These are phyloP conservation scores for Geotrichum europaeum DNA, from an alignment of 1,139 yeast species.

Conservation along the genomic window DNA sequence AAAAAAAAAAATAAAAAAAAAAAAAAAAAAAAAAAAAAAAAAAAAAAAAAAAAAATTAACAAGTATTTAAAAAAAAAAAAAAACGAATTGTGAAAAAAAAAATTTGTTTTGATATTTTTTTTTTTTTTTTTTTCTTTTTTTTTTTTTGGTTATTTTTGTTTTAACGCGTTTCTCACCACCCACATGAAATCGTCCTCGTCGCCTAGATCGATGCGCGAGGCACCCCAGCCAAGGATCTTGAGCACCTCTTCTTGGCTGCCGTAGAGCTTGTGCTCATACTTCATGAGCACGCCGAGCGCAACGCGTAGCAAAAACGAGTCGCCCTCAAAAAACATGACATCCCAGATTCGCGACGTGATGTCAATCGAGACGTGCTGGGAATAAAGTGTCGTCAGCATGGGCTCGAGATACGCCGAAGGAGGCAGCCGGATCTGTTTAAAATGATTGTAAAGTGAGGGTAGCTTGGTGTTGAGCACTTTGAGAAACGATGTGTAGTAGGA, in stretches of 20 bases:
- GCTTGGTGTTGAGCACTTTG: slow-evolving; percentile 41
- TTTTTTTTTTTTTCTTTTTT: background rate
- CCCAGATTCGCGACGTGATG: slow-evolving; percentile 43
- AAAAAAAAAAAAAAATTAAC: slow-evolving; percentile 20
- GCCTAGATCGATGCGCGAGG: slow-evolving; percentile 8
- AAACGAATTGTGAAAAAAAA: too few species aligned
- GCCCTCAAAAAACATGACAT: slow-evolving; percentile 57
- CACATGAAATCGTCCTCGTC: slow-evolving; percentile 7
- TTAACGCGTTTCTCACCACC: slow-evolving; percentile 2
- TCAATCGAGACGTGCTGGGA: slow-evolving; percentile 36
- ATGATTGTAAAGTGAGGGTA: slow-evolving; percentile 46
- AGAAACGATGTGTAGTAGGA: slow-evolving; percentile 42
- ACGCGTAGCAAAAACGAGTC: slow-evolving; percentile 46
- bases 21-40: slow-evolving; percentile 28
- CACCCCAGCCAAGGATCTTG: slow-evolving; percentile 32
- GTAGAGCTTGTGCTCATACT: slow-evolving; percentile 48
- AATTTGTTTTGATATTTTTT: background rate
- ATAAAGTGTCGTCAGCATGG: slow-evolving; percentile 37
- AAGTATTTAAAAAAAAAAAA: slow-evolving; percentile 24
- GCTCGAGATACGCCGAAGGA: slow-evolving; percentile 36
- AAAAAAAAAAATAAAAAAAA: too few species aligned
- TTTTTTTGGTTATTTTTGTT: background rate
- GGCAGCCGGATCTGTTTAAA: slow-evolving; percentile 40
- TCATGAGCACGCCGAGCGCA: slow-evolving; percentile 44
- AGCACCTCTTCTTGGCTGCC: slow-evolving; percentile 47